phyloP scores from a whole-genome alignment of 1,139 yeast species.

The Lodderomyces pseudojiufengensis region DNA sequence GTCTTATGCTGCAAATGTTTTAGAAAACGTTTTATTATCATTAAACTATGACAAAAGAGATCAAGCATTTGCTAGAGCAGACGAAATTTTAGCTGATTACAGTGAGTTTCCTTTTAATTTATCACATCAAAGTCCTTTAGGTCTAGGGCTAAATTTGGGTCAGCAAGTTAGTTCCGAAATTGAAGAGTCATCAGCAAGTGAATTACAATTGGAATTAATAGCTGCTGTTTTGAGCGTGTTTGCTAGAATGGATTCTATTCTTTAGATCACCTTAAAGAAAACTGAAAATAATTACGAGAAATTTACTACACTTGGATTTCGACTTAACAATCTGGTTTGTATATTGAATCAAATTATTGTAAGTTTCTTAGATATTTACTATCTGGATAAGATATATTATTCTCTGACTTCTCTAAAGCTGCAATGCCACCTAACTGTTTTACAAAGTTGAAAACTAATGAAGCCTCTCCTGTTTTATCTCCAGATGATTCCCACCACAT shows the following conservation, averaged over 20 bases:
- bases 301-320: too few species aligned
- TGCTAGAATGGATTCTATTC: slow-evolving; percentile 56
- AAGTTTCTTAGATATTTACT: slow-evolving; percentile 17
- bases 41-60: slow-evolving; percentile 88
- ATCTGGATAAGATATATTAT: slow-evolving; percentile 16
- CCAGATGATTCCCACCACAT: slow-evolving; percentile 96
- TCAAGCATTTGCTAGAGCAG: slow-evolving; percentile 89
- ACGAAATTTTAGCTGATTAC: slow-evolving; percentile 77
- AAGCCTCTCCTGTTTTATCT: slow-evolving; percentile 40
- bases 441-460: slow-evolving; percentile 42
- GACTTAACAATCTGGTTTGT: too few species aligned
- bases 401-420: slow-evolving; percentile 16
- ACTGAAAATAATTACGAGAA: too few species aligned
- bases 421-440: slow-evolving; percentile 35
- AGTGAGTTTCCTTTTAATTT: slow-evolving; percentile 81
- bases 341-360: too few species aligned
- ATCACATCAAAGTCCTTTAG: slow-evolving; percentile 54
- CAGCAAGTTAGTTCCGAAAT: slow-evolving; percentile 67
- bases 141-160: slow-evolving; percentile 74
- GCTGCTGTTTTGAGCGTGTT: slow-evolving; percentile 79
- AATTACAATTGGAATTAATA: slow-evolving; percentile 77
- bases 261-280: slow-evolving; percentile 22
- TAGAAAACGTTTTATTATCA: slow-evolving; percentile 80
- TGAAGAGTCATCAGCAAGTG: slow-evolving; percentile 51
- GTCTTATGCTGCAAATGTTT: slow-evolving; percentile 91